Evolutionary conservation across 2,329 filamentous ascomycete species (phyloP).

Genomic region (Pseudogymnoascus sp.): DNA sequence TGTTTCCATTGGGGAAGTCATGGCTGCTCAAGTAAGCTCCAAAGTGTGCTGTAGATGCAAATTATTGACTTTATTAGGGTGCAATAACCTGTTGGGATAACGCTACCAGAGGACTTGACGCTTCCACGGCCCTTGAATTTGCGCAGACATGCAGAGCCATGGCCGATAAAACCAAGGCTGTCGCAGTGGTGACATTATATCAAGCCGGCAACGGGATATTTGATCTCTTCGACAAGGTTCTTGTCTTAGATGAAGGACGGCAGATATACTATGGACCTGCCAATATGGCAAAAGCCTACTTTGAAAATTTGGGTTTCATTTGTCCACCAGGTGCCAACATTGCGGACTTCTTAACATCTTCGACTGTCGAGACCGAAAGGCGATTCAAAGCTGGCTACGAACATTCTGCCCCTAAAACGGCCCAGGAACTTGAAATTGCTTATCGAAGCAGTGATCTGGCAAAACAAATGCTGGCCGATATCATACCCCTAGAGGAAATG

Average conservation of each 20-base stretch:
- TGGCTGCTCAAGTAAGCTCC: slow-evolving; percentile 31
- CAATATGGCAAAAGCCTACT: slow-evolving; percentile 52
- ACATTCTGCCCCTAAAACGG: slow-evolving; percentile 38
- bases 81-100: slow-evolving; percentile 61
- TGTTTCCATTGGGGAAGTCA: slow-evolving; percentile 49
- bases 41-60: slow-evolving; percentile 24
- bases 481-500: slow-evolving; percentile 37
- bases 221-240: slow-evolving; percentile 61
- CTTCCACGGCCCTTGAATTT: slow-evolving; percentile 54
- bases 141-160: slow-evolving; percentile 53
- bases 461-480: slow-evolving; percentile 36
- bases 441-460: slow-evolving; percentile 49
- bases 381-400: slow-evolving; percentile 42
- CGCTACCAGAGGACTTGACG: slow-evolving; percentile 57
- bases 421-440: slow-evolving; percentile 36
- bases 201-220: slow-evolving; percentile 66
- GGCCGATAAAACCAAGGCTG: slow-evolving; percentile 53
- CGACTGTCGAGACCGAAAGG: slow-evolving; percentile 61
- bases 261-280: slow-evolving; percentile 58
- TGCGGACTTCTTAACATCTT: slow-evolving; percentile 58
- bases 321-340: slow-evolving; percentile 55
- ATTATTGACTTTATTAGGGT: neutral
- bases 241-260: slow-evolving; percentile 59
- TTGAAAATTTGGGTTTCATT: slow-evolving; percentile 57
- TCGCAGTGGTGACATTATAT: slow-evolving; percentile 58